Evolutionary conservation across 257 asterid species (phyloP).

Genomic region (Salvia miltiorrhiza): DNA sequence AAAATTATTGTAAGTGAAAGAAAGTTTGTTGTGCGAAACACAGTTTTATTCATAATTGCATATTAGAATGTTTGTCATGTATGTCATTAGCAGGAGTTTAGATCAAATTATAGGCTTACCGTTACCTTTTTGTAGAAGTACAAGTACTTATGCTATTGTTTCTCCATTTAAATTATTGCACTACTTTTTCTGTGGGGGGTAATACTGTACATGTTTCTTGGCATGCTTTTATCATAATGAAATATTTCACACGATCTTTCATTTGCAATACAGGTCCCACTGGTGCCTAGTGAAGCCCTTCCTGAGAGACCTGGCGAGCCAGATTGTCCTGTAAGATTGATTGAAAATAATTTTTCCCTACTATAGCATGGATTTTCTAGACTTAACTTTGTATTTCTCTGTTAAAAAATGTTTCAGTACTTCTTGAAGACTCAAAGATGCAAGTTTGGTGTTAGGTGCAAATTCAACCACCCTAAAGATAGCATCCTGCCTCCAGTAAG

Average conservation of each 20-base stretch:
- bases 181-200: background rate
- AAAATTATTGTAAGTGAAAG: background rate
- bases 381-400: constrained; percentile 18
- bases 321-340: constrained; percentile 88
- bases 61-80: constrained; percentile 9
- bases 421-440: constrained; percentile 89
- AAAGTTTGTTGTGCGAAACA: background rate
- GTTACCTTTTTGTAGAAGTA: background rate
- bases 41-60: background rate
- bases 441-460: constrained; percentile 86
- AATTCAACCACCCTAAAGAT: constrained; percentile 91
- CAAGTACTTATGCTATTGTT: background rate
- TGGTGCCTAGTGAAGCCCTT: constrained; percentile 56
- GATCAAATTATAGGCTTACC: background rate
- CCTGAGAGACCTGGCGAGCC: constrained; percentile 92
- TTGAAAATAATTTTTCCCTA: constrained; percentile 10
- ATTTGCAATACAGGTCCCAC: constrained; percentile 62
- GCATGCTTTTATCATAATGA: background rate
- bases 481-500: constrained; percentile 44
- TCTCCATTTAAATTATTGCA: background rate
- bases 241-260: constrained; percentile 14
- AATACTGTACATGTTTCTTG: constrained; percentile 8
- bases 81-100: constrained; percentile 2
- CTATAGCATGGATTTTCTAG: constrained; percentile 15
- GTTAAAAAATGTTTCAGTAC: constrained; percentile 46